Percentiles rank a stretch among this genome's conserved stretches.
Evolutionary conservation across 306 rosid genomes (phyloP).

Genomic region (Coriaria nepalensis): DNA sequence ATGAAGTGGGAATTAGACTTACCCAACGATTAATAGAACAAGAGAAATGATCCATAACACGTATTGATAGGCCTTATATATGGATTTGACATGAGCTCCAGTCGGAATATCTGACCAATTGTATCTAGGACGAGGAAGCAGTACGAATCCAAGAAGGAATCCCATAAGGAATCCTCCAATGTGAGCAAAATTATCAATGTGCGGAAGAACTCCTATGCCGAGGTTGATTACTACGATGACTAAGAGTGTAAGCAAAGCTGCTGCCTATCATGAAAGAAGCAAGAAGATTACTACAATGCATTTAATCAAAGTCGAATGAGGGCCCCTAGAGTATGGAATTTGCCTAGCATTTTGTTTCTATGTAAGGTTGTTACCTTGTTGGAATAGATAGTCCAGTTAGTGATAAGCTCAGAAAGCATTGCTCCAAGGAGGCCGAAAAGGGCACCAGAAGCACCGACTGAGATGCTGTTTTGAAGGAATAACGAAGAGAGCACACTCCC

Average conservation of each 20-base stretch:
- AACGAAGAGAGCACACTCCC: conserved; percentile 59
- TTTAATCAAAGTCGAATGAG: no score
- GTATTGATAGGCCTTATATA: conserved; percentile 62
- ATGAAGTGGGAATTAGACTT: conserved; percentile 10
- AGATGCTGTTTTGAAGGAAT: conserved; percentile 50
- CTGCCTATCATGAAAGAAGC: conserved; percentile 27
- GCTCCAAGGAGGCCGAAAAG: conserved; percentile 95
- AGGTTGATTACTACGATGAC: conserved; percentile 57
- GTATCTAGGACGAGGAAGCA: conserved; percentile 64
- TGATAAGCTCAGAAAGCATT: conserved; percentile 84
- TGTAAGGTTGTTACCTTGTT: conserved; percentile 41
- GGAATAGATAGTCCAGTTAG: conserved; percentile 77
- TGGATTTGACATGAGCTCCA: conserved; percentile 36
- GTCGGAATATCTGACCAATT: conserved; percentile 51
- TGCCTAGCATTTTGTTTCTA: no score
- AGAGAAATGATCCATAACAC: conserved; percentile 44
- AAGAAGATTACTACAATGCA: neutral
- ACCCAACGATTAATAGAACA: conserved; percentile 51
- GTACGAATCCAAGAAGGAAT: conserved; percentile 60
- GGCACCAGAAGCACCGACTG: conserved; percentile 92
- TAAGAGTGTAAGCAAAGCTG: conserved; percentile 56
- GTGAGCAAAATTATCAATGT: conserved; percentile 74
- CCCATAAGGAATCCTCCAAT: conserved; percentile 74
- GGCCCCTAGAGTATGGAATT: no score
- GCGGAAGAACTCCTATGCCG: conserved; percentile 72